Conservation (phyloP, 2,329 filamentous ascomycete genomes). For the Colletotrichum higginsianum region DNA sequence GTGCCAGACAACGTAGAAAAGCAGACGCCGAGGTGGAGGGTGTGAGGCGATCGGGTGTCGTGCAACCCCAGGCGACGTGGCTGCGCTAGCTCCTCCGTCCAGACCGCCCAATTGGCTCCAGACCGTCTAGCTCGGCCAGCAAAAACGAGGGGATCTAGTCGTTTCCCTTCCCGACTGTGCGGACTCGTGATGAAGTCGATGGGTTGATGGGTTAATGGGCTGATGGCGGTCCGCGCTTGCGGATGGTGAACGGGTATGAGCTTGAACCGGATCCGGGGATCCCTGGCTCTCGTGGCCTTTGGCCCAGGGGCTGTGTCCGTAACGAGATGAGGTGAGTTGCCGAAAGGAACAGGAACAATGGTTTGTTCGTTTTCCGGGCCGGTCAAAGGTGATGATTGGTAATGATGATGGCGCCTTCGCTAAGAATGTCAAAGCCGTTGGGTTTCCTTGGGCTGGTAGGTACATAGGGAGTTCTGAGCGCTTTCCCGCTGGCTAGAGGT, state of each 20-base stretch:
- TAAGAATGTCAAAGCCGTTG: not conserved
- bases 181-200: not conserved
- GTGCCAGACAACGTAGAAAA: not conserved
- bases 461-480: not conserved
- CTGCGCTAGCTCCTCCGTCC: not conserved
- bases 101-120: not conserved
- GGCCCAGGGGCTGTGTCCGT: not conserved
- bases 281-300: not conserved
- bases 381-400: not conserved
- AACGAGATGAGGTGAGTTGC: not conserved
- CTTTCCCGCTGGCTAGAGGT: not conserved
- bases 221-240: not conserved
- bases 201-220: not conserved
- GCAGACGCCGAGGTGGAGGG: not conserved
- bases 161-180: conserved; percentile 1
- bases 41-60: not conserved
- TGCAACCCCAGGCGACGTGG: not conserved
- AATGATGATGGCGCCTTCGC: not conserved
- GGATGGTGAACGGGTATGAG: not conserved
- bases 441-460: not conserved
- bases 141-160: conserved; percentile 8
- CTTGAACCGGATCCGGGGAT: not conserved
- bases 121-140: not conserved
- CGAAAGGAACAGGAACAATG: not conserved
- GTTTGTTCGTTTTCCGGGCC: not conserved